These are phyloP conservation scores for Gautieria morchelliformis DNA, from an alignment of 768 basidiomycete genomes.

Conservation along the genomic window DNA sequence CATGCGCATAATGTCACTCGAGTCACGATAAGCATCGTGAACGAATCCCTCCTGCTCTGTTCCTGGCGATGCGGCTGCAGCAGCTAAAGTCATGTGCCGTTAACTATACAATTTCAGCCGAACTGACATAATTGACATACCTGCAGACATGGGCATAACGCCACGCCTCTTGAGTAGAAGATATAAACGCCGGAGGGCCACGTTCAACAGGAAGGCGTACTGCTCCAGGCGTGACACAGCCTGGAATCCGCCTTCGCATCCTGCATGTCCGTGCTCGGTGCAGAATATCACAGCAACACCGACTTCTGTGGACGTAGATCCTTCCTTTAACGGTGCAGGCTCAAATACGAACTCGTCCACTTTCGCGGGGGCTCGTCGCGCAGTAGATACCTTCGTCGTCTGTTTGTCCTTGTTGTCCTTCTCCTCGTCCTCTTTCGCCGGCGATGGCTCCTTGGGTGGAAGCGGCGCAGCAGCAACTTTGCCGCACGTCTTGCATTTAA, in stretches of 20 bases:
- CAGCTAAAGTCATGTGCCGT: slow-evolving; percentile 10
- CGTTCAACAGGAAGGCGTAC: slow-evolving; percentile 94
- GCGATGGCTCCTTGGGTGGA: slow-evolving; percentile 32
- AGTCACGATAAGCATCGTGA: slow-evolving; percentile 76
- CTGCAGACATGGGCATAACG: slow-evolving; percentile 74
- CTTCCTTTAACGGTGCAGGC: slow-evolving; percentile 48
- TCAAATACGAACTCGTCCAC: slow-evolving; percentile 74
- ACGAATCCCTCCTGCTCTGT: slow-evolving; percentile 25
- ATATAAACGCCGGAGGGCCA: slow-evolving; percentile 86
- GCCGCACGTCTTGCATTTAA: slow-evolving; percentile 78
- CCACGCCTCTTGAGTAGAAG: slow-evolving; percentile 80
- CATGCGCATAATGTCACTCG: slow-evolving; percentile 87
- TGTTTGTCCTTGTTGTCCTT: neutral
- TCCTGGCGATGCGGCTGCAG: slow-evolving; percentile 24
- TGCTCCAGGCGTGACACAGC: slow-evolving; percentile 92
- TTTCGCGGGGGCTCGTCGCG: slow-evolving; percentile 71
- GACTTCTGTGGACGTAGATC: slow-evolving; percentile 41
- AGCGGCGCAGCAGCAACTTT: slow-evolving; percentile 56
- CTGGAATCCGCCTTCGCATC: slow-evolving; percentile 72
- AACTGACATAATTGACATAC: slow-evolving; percentile 31
- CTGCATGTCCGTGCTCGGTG: slow-evolving; percentile 59
- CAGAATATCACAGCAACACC: slow-evolving; percentile 49
- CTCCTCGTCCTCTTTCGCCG: slow-evolving; percentile 25
- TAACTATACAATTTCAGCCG: neutral
- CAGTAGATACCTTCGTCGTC: slow-evolving; percentile 50